These are phyloP conservation scores for Novymonas esmeraldas DNA, from an alignment of 208 protist genomes.

Conservation along the genomic window DNA sequence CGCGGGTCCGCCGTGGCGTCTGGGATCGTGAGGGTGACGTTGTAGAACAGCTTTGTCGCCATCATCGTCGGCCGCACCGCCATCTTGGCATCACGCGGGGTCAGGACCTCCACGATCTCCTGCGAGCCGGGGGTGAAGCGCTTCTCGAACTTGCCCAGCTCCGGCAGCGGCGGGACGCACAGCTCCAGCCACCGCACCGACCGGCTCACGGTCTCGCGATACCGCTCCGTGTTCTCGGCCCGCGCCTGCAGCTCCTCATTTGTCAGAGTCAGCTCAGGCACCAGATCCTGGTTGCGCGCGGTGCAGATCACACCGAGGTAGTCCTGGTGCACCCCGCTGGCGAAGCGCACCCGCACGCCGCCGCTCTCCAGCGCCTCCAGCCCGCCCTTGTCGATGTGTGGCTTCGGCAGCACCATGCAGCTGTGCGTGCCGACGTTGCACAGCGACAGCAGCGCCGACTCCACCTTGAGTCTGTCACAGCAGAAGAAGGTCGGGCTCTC, in stretches of 20 bases:
- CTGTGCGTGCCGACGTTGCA: conserved; percentile 83
- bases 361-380: conserved; percentile 82
- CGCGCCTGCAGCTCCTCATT: conserved; percentile 88
- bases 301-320: conserved; percentile 93
- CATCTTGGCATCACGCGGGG: conserved; percentile 89
- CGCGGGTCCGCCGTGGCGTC: conserved; percentile 80
- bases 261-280: conserved; percentile 83
- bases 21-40: conserved; percentile 89
- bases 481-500: conserved; percentile 94
- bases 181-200: conserved; percentile 89
- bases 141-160: conserved; percentile 85
- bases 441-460: conserved; percentile 82
- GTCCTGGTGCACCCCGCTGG: conserved; percentile 75
- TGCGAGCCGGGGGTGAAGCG: conserved; percentile 91
- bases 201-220: conserved; percentile 61
- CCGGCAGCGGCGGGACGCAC: conserved; percentile 87
- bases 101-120: conserved; percentile 91
- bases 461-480: conserved; percentile 88
- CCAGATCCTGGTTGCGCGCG: conserved; percentile 63
- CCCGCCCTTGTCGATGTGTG: conserved; percentile 74
- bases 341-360: conserved; percentile 86
- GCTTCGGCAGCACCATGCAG: conserved; percentile 84
- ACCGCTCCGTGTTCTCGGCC: conserved; percentile 79
- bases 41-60: conserved; percentile 93
- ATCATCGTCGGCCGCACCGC: conserved; percentile 92